Evolutionary conservation across 139 green algal species (phyloP), one percentile per base, ranked within the genome.

Genomic region (Chlorella sp.): DNA sequence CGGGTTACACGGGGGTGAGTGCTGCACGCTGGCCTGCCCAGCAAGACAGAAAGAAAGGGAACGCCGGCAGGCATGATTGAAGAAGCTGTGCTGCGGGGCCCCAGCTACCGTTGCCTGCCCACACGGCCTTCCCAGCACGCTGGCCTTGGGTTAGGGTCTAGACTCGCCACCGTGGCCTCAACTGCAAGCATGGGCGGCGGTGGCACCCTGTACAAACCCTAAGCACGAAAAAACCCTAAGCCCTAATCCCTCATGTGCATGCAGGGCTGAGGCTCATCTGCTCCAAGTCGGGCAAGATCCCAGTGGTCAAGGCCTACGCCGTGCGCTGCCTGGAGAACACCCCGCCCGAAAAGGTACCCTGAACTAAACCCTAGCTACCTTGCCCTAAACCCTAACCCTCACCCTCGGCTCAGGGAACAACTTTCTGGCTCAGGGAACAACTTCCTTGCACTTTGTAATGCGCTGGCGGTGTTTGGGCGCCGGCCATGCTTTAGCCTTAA

Each of bases 191-290:
- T 93, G 62, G 72, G 73, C 31, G 63, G 67, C 1, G 93, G 89
- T 88, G 80, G 77, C 10, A 84, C 84, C 27, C 76, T 85, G 2
- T 50, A 74, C 49, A 49, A 69, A 76, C 74, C 88, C 51, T 70
- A 92, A 59, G 90, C n/a, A n/a, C n/a, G n/a, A n/a, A n/a, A n/a
- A n/a, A n/a, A n/a, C n/a, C n/a, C n/a, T n/a, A n/a, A n/a, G n/a
- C n/a, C n/a, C n/a, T n/a, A n/a, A n/a, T n/a, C n/a, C n/a, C n/a
- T n/a, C n/a, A n/a, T n/a, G n/a, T n/a, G n/a, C n/a, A n/a, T n/a
- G n/a, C n/a, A n/a, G n/a, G 88, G 2, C 83, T 94, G 72, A 67
- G 80, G 76, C 74, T 95, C 27, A 84, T 95, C 70, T 59, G 70
- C 14, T 73, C 79, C 5, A 34, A 80, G 26, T 75, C 85, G 23